phyloP scores from a whole-genome alignment of 352 stramenopile species.

The Phytophthora ramorum region DNA sequence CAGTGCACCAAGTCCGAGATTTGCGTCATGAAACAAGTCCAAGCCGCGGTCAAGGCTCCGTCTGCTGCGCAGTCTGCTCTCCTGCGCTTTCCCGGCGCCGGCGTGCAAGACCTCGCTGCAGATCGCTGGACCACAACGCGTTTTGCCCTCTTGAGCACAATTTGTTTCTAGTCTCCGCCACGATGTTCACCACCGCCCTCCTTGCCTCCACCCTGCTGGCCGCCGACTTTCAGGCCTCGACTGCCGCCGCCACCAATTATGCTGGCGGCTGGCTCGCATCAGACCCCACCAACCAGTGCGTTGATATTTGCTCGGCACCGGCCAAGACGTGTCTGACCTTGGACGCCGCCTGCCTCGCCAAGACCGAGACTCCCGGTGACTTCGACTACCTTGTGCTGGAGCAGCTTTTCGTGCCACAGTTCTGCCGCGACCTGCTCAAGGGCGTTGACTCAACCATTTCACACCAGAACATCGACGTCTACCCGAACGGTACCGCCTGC shows the following conservation, averaged over 20 bases:
- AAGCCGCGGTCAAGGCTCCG: no score
- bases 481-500: constrained; percentile 64
- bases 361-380: constrained; percentile 64
- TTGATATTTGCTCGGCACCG: constrained; percentile 79
- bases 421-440: constrained; percentile 75
- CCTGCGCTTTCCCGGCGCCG: constrained; percentile 5
- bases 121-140: constrained; percentile 23
- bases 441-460: constrained; percentile 79
- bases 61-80: no score
- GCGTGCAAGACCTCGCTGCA: constrained; percentile 8
- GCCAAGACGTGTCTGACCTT: constrained; percentile 61
- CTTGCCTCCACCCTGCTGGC: constrained; percentile 38
- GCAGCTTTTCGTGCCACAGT: constrained; percentile 84
- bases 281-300: constrained; percentile 56
- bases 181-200: constrained; percentile 25
- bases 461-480: constrained; percentile 78
- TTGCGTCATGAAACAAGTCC: constrained; percentile 15
- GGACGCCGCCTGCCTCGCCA: constrained; percentile 57
- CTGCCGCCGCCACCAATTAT: constrained; percentile 56
- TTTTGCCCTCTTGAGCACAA: constrained; percentile 17
- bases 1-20: constrained; percentile 21
- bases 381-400: constrained; percentile 83
- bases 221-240: constrained; percentile 29
- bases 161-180: not conserved
- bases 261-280: constrained; percentile 56